Percentiles rank a stretch among this genome's conserved stretches.
Evolutionary conservation across 2,329 filamentous ascomycete species (phyloP).

Genomic region (Talaromyces sp.): DNA sequence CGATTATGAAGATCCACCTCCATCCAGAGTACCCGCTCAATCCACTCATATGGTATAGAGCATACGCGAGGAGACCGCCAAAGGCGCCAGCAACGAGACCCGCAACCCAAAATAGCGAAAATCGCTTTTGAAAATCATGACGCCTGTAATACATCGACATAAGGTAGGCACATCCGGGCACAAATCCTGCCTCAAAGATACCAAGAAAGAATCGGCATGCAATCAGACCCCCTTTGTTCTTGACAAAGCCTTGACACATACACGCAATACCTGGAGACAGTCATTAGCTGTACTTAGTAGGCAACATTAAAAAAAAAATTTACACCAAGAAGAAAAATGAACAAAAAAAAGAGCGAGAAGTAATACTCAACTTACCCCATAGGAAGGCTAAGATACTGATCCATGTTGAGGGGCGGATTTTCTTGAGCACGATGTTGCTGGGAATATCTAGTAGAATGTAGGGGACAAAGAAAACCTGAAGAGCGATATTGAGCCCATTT

Average conservation of each 20-base stretch:
- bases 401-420: constrained; percentile 24
- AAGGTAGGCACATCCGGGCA: constrained; percentile 33
- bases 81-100: constrained; percentile 48
- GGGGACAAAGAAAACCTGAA: constrained; percentile 33
- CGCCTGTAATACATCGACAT: constrained; percentile 36
- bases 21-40: constrained; percentile 27
- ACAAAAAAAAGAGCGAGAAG: not conserved
- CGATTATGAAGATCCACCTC: constrained; percentile 39
- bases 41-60: constrained; percentile 34
- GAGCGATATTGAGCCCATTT: constrained; percentile 35
- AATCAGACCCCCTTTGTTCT: constrained; percentile 28
- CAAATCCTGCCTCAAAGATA: constrained; percentile 35
- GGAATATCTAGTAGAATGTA: constrained; percentile 29
- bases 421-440: constrained; percentile 23
- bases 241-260: constrained; percentile 32
- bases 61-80: constrained; percentile 35
- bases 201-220: constrained; percentile 33
- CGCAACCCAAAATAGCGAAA: constrained; percentile 49
- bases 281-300: not conserved
- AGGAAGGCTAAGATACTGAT: constrained; percentile 23
- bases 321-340: not conserved
- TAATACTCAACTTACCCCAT: constrained; percentile 21
- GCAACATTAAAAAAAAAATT: not conserved
- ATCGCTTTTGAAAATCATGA: constrained; percentile 33
- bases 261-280: not conserved